phyloP scores from a whole-genome alignment of 1,284 basidiomycete genomes.

The Cutaneotrichosporon sp. region DNA sequence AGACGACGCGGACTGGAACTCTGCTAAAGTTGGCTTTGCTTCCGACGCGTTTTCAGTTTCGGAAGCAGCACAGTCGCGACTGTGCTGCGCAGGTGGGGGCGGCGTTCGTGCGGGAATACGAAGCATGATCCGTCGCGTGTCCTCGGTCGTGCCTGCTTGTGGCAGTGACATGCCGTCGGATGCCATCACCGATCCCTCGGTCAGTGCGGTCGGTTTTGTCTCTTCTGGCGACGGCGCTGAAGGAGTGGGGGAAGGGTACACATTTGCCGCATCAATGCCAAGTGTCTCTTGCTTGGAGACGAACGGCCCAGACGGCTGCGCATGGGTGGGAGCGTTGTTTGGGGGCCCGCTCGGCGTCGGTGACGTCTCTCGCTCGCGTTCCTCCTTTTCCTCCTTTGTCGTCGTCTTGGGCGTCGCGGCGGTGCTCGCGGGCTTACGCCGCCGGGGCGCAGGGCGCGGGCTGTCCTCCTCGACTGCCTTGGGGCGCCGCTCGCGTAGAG shows the following conservation, averaged over 20 bases:
- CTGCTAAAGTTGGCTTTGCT: no score
- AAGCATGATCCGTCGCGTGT: no score
- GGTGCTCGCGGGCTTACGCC: background rate
- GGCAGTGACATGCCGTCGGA: background rate
- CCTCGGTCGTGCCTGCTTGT: background rate
- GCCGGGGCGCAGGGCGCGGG: constrained; percentile 4
- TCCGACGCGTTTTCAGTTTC: background rate
- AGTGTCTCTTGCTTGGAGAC: background rate
- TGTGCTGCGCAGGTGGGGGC: background rate
- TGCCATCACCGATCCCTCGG: background rate
- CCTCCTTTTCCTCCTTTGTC: background rate
- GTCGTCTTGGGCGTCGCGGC: constrained; percentile 1
- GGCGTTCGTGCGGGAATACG: background rate
- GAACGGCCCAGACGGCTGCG: background rate
- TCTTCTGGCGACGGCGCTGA: background rate
- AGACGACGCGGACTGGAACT: no score
- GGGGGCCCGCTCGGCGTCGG: background rate
- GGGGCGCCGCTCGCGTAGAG: constrained; percentile 12
- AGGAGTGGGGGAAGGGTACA: constrained; percentile 1
- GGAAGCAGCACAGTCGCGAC: background rate
- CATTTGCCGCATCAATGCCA: background rate
- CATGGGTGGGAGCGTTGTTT: background rate
- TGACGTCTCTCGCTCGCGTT: background rate
- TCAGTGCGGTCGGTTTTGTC: background rate
- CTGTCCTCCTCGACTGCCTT: background rate